Conservation (phyloP, 129 eudicot genomes). For the Flaveria brownii region DNA sequence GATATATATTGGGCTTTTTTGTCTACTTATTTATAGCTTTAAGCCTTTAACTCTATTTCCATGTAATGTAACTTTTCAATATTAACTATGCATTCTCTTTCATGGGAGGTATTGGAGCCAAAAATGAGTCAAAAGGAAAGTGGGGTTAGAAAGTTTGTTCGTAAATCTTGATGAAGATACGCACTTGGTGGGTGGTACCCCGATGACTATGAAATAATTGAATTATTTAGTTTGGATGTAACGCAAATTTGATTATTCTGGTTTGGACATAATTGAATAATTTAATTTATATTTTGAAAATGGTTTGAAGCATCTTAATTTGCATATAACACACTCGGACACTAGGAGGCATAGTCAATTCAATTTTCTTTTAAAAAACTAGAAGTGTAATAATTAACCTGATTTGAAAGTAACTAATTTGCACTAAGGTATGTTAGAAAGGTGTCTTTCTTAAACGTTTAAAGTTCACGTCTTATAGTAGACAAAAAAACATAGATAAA, state of each 20-base stretch:
- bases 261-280: not conserved
- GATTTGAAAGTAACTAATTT: no score
- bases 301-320: no score
- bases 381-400: no score
- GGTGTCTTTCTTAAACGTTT: no score
- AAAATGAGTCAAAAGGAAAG: slow-evolving; percentile 33
- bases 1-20: slow-evolving; percentile 25
- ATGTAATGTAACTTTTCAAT: slow-evolving; percentile 11
- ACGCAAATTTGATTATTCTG: slow-evolving; percentile 5
- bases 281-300: no score
- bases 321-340: no score
- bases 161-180: slow-evolving; percentile 34
- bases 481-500: no score
- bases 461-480: no score
- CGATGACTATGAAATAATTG: slow-evolving; percentile 33
- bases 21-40: slow-evolving; percentile 30
- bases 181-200: slow-evolving; percentile 38
- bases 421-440: no score
- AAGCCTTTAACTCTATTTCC: not conserved
- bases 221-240: slow-evolving; percentile 26
- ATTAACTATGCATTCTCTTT: slow-evolving; percentile 16
- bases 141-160: slow-evolving; percentile 37
- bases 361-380: no score
- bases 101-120: slow-evolving; percentile 26
- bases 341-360: no score